phyloP scores from a whole-genome alignment of 345 rosid species.

The Punica granatum region DNA sequence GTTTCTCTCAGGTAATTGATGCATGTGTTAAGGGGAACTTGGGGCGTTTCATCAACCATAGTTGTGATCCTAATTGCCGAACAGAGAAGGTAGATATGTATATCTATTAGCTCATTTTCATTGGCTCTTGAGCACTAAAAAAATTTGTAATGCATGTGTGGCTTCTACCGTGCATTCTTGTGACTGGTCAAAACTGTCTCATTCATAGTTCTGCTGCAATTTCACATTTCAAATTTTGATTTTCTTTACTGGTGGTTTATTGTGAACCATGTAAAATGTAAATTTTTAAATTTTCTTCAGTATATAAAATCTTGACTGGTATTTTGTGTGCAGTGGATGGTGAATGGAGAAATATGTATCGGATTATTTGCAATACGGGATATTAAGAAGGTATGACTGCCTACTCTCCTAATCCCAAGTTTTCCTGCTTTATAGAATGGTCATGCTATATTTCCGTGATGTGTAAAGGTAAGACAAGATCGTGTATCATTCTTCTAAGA shows the following conservation, averaged over 20 bases:
- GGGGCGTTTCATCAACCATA: constrained; percentile 98
- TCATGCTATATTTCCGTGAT: not conserved
- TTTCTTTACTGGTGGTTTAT: not conserved
- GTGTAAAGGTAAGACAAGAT: not conserved
- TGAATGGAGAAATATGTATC: constrained; percentile 96
- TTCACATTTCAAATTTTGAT: not conserved
- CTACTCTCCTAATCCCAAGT: not conserved
- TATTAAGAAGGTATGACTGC: constrained; percentile 57
- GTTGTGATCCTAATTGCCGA: constrained; percentile 98
- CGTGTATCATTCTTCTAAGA: not conserved
- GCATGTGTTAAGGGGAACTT: constrained; percentile 93
- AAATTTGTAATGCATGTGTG: not conserved
- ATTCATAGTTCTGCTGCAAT: not conserved
- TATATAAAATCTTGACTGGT: constrained; percentile 15
- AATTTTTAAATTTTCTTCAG: constrained; percentile 8
- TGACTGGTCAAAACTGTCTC: not conserved
- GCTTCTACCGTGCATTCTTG: not conserved
- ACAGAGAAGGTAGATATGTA: constrained; percentile 76
- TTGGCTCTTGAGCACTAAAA: not conserved
- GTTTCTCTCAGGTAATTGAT: constrained; percentile 72
- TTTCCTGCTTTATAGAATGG: not conserved
- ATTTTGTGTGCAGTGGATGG: constrained; percentile 78
- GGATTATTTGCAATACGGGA: constrained; percentile 88
- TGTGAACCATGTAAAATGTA: not conserved
- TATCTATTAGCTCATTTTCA: not conserved